Percentiles rank a stretch among this genome's conserved stretches.
Evolutionary conservation across 441 rosid genomes (phyloP).

Genomic region (Croton laevigatus): DNA sequence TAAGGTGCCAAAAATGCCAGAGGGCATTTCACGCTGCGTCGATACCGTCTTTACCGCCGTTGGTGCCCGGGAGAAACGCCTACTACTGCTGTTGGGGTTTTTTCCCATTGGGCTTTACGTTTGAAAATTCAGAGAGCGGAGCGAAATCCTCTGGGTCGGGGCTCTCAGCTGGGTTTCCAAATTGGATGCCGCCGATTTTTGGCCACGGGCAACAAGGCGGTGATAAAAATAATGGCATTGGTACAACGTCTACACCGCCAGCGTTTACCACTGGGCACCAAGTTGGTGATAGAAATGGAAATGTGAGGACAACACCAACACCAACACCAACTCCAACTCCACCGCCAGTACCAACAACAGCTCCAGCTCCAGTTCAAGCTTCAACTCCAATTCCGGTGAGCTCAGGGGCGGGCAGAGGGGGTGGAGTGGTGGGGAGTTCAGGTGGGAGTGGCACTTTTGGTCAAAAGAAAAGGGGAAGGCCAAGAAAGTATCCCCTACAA

Average conservation of each 20-base stretch:
- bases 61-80: constrained; percentile 75
- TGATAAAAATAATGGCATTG: constrained; percentile 1
- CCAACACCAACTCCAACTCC: constrained; percentile 1
- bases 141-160: constrained; percentile 12
- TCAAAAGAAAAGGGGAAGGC: constrained; percentile 76
- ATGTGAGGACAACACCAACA: not conserved
- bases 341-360: constrained; percentile 1
- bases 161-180: constrained; percentile 14
- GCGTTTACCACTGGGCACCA: not conserved
- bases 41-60: constrained; percentile 60
- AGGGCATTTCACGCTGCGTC: constrained; percentile 72
- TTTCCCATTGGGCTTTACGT: constrained; percentile 64
- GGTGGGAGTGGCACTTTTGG: constrained; percentile 16
- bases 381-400: constrained; percentile 11
- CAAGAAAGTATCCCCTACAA: constrained; percentile 49
- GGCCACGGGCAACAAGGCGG: constrained; percentile 6
- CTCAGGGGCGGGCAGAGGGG: constrained; percentile 18
- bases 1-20: constrained; percentile 66
- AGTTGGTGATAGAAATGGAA: not conserved
- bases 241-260: not conserved
- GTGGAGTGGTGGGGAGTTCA: constrained; percentile 19
- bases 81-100: constrained; percentile 88
- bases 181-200: constrained; percentile 28
- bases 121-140: constrained; percentile 17
- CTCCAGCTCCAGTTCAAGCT: constrained; percentile 7